These are phyloP conservation scores for Cinnamomum micranthum DNA, from an alignment of 164 flowering plant genomes.

Conservation along the genomic window DNA sequence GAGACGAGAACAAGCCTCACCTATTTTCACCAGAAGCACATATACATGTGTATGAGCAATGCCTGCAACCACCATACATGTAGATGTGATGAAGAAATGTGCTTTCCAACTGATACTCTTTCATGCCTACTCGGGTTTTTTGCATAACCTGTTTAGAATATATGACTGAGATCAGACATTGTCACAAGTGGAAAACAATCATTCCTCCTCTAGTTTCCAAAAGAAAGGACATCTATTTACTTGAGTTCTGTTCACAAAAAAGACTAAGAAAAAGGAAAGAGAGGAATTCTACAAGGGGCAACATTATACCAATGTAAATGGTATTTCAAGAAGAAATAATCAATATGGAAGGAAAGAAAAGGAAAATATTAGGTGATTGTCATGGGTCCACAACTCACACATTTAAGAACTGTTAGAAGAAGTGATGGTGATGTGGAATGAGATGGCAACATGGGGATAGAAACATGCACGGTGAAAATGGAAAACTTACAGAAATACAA, in stretches of 20 bases:
- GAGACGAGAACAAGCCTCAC: slow-evolving; percentile 24
- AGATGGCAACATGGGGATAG: background rate
- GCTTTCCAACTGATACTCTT: slow-evolving; percentile 93
- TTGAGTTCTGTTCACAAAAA: background rate
- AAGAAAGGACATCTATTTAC: background rate
- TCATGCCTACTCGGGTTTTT: slow-evolving; percentile 60
- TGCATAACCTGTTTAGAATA: slow-evolving; percentile 67
- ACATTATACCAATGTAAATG: background rate
- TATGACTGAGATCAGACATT: slow-evolving; percentile 6
- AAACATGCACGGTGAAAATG: background rate
- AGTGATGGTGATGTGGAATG: too few species aligned
- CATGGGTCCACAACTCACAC: too few species aligned
- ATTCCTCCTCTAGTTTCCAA: background rate
- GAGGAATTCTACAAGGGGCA: background rate
- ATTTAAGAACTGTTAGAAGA: too few species aligned
- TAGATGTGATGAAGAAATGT: slow-evolving; percentile 84
- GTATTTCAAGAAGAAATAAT: too few species aligned
- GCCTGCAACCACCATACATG: slow-evolving; percentile 94
- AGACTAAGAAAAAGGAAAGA: background rate
- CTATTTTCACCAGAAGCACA: slow-evolving; percentile 96
- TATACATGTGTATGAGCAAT: slow-evolving; percentile 91
- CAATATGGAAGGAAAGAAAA: too few species aligned
- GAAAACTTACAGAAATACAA: too few species aligned
- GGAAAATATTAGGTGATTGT: too few species aligned
- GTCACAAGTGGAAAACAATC: background rate